A percentile compares a stretch with the other conserved stretches of the same genome.
Evolutionary conservation across 2,329 filamentous ascomycete genomes (phyloP).

Genomic region (Sporothrix euskadiensis): DNA sequence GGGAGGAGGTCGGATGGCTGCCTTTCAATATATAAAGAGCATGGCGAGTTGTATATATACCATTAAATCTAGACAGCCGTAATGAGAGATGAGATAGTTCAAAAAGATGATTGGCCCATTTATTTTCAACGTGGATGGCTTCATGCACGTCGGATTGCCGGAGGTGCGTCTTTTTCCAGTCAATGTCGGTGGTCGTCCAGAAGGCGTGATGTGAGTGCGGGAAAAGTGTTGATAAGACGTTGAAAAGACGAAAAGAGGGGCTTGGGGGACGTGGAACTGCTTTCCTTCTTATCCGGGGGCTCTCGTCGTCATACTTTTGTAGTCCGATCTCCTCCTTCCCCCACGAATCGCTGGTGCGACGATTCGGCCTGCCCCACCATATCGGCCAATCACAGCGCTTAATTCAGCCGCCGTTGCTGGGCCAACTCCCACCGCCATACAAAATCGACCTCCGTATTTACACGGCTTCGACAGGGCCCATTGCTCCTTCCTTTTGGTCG

Average conservation of each 20-base stretch:
- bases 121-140: not conserved
- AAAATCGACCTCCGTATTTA: slow-evolving; percentile 25
- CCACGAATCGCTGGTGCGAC: slow-evolving; percentile 20
- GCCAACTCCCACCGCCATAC: slow-evolving; percentile 22
- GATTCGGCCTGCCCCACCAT: not conserved
- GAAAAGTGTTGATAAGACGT: not conserved
- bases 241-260: not conserved
- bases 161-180: slow-evolving; percentile 5
- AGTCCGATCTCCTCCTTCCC: not conserved
- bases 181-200: not conserved
- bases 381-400: not conserved
- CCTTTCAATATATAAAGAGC: not conserved
- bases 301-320: not conserved
- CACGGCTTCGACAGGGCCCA: not conserved
- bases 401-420: slow-evolving; percentile 11
- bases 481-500: slow-evolving; percentile 13
- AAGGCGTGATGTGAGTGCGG: not conserved
- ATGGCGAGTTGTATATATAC: not conserved
- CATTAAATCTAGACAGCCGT: not conserved
- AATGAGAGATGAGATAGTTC: not conserved
- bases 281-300: slow-evolving; percentile 8
- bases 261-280: not conserved
- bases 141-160: not conserved
- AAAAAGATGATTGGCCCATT: not conserved
- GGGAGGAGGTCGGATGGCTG: not conserved